Evolutionary conservation across 2,329 filamentous ascomycete species (phyloP), one percentile per base, ranked within the genome.

Genomic region (Microdochium bolleyi): DNA sequence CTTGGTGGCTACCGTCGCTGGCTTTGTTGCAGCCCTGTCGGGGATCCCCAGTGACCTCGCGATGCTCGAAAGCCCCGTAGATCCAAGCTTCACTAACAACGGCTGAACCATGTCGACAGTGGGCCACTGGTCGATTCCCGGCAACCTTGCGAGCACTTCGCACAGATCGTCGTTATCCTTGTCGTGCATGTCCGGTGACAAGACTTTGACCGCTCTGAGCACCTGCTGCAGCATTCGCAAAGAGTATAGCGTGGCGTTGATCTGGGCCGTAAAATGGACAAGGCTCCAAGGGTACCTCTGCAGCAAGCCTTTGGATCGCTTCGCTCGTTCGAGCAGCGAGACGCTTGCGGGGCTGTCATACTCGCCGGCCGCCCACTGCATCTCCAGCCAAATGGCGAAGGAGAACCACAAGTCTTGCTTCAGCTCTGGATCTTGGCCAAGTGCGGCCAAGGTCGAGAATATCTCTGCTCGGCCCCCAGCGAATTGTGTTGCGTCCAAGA

Each of bases 181-280:
- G 9, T 9, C 48, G 3, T 16, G 10, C 5, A n/a, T 8, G 27
- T 25, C 24, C 9, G 48, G 14, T 8, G 24, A 25, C 3, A 30
- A 52, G 19, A 62, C 49, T 1, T 58, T 56, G 2, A 72, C 51
- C 9, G 70, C 60, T 24, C 69, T 68, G 2, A 78, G 56, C 3
- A 83, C 62, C 60, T 84, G 80, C 54, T 68, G 67, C 21, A 78
- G 62, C 55, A 82, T 78, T 46, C 82, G 74, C 1, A 87, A 61
- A 0, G 84, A 87, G 61, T 87, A 88, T 5, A 82, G 65, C 1
- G 76, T 72, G 3, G 79, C 80, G 52, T 85, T 80, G 0, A 83
- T 65, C 56, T 85, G 80, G 0, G 84, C 83, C 9, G 75, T 64
- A 49, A 86, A 72, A 59, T 89, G 85, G 46, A 87, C 66, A 19